Evolutionary conservation across 2,329 filamentous ascomycete species (phyloP).

Genomic region (Cryphonectria japonica): DNA sequence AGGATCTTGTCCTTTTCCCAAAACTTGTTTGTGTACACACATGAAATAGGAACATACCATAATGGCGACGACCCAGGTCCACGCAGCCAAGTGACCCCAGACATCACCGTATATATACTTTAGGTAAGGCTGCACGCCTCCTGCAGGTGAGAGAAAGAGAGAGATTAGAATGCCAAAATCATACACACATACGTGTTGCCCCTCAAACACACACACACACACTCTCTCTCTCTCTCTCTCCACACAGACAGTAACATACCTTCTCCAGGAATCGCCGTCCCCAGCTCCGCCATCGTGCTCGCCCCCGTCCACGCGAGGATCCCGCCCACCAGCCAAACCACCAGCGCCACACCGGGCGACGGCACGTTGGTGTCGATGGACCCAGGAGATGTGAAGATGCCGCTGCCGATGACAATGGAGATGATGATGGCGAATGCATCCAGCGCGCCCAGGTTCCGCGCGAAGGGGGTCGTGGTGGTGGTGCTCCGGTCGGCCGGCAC

Average conservation of each 20-base stretch:
- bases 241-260: constrained; percentile 39
- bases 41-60: constrained; percentile 43
- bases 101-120: constrained; percentile 64
- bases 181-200: not conserved
- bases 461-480: constrained; percentile 38
- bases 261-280: constrained; percentile 65
- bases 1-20: too few relatives aligned
- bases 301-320: constrained; percentile 68
- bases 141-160: constrained; percentile 34
- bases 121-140: constrained; percentile 66
- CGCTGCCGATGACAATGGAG: constrained; percentile 66
- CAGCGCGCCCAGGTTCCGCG: constrained; percentile 49
- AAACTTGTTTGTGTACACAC: not conserved
- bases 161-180: not conserved
- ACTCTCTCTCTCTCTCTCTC: too few relatives aligned
- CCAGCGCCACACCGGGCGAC: constrained; percentile 60
- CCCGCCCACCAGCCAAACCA: constrained; percentile 65
- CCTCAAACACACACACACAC: not conserved
- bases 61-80: constrained; percentile 67
- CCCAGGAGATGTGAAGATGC: constrained; percentile 67
- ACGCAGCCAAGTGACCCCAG: constrained; percentile 65
- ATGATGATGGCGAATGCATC: constrained; percentile 64
- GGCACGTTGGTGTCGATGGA: constrained; percentile 67
- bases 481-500: constrained; percentile 27
- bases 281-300: constrained; percentile 64